Evolutionary conservation across 1,139 yeast genomes (phyloP), one percentile per base, ranked within the genome.

Genomic region (Starmera stellimalicola): DNA sequence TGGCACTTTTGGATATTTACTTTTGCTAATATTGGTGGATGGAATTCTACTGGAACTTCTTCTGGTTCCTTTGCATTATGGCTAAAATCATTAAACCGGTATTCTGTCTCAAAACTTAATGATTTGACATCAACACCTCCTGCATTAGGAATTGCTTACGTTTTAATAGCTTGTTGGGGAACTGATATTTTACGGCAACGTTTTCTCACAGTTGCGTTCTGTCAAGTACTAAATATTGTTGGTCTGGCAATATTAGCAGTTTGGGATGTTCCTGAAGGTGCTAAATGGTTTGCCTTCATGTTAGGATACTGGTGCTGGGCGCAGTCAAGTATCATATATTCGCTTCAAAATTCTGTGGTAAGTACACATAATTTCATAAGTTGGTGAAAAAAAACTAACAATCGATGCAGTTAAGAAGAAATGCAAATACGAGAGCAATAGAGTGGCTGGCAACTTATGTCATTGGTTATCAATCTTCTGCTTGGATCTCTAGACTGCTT

Each of bases 211-310:
- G 68, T 77, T 44, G 33, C 62, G 3, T 53, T 66, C 24, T 62
- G 73, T 1, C 71, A 66, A 38, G 26, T 57, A 12, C 42, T 63
- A 51, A 58, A 57, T 36, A 49, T 60, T 28, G 42, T 55, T 15
- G 53, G 59, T 3, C 66, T 66, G 44, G 42, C 55, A 0, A 50
- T 70, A 14, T 51, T 70, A 29, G 73, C 73, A 2, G 58, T 58
- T 8, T 69, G 74, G 75, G 41, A 57, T 37, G 57, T 57, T 19
- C 36, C 54, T 2, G 37, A 41, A 4, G 18, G 34, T 15, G 50
- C 58, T 6, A 55, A 56, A 38, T 56, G 61, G 61, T 55, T 41
- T 42, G 61, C 59, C 3, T 56, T 55, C 28, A 40, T 54, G 37
- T 52, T 52, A 15, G 52, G 58, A 3, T 56, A 55, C 37, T 54